Percentiles rank a stretch among this genome's conserved stretches.
Evolutionary conservation across 345 rosid genomes (phyloP).

Genomic region (Physaria fendleri): DNA sequence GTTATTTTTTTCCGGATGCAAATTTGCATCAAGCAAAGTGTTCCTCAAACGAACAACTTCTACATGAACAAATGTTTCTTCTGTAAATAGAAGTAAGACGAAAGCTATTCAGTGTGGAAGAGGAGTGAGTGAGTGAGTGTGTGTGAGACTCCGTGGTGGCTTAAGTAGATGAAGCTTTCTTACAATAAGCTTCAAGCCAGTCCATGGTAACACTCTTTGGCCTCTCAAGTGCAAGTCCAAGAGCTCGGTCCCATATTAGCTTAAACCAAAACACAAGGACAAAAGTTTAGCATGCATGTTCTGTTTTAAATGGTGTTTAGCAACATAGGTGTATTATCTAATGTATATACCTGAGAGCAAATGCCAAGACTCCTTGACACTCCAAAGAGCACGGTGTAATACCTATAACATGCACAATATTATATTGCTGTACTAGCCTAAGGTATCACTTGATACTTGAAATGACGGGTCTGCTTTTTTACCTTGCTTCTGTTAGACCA

Average conservation of each 20-base stretch:
- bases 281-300: neutral
- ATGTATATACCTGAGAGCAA: slow-evolving; percentile 81
- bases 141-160: too few relatives aligned
- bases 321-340: too few relatives aligned
- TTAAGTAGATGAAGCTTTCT: too few relatives aligned
- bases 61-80: slow-evolving; percentile 19
- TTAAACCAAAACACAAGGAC: slow-evolving; percentile 28
- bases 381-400: slow-evolving; percentile 87
- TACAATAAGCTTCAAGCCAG: too few relatives aligned
- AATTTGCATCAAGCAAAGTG: slow-evolving; percentile 18
- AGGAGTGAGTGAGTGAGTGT: too few relatives aligned
- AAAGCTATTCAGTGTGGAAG: slow-evolving; percentile 15
- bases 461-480: too few relatives aligned
- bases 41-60: slow-evolving; percentile 10
- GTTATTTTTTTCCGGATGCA: neutral
- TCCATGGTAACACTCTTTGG: slow-evolving; percentile 95
- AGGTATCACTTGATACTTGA: neutral
- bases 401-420: slow-evolving; percentile 36
- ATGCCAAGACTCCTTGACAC: slow-evolving; percentile 96
- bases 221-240: slow-evolving; percentile 86
- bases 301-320: too few relatives aligned
- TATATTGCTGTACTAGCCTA: too few relatives aligned
- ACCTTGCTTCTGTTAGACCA: slow-evolving; percentile 96
- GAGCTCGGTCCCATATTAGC: slow-evolving; percentile 95
- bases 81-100: neutral